Conservation (phyloP, 1,284 basidiomycete genomes). For the Phlebopus sp. region DNA sequence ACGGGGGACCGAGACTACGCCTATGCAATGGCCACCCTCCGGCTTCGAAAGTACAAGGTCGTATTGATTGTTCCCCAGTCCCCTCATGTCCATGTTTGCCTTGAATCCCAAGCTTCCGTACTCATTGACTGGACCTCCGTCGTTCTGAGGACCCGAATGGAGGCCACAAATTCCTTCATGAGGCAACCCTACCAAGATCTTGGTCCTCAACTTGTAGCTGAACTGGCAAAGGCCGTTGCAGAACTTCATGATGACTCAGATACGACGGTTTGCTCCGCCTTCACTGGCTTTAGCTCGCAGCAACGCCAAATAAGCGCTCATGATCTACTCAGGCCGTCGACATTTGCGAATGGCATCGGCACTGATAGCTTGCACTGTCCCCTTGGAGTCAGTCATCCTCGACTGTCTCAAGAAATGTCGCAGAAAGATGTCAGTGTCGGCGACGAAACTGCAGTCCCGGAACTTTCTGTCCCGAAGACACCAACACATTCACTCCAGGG, state of each 20-base stretch:
- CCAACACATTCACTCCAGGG: slow-evolving; percentile 16
- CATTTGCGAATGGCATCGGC: slow-evolving; percentile 5
- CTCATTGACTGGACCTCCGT: slow-evolving; percentile 52
- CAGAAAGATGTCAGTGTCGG: slow-evolving; percentile 9
- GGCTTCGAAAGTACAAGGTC: slow-evolving; percentile 41
- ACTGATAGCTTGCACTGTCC: slow-evolving; percentile 6
- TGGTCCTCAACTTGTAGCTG: slow-evolving; percentile 21
- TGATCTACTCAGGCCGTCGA: slow-evolving; percentile 25
- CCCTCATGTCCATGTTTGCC: slow-evolving; percentile 40
- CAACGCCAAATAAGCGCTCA: slow-evolving; percentile 18
- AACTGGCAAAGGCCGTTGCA: slow-evolving; percentile 22
- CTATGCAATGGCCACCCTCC: slow-evolving; percentile 41
- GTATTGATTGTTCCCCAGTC: slow-evolving; percentile 40
- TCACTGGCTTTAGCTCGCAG: slow-evolving; percentile 6
- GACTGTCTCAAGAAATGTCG: slow-evolving; percentile 3
- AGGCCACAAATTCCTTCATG: slow-evolving; percentile 16
- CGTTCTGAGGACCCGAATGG: slow-evolving; percentile 34
- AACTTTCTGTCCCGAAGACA: slow-evolving; percentile 17
- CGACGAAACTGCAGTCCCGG: slow-evolving; percentile 8
- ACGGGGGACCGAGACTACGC: slow-evolving; percentile 48
- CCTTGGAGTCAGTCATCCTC: slow-evolving; percentile 4
- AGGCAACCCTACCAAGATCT: slow-evolving; percentile 28
- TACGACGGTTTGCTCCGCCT: slow-evolving; percentile 1
- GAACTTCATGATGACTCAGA: slow-evolving; percentile 17
- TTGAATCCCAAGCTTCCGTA: slow-evolving; percentile 53